Evolutionary conservation across 768 basidiomycete genomes (phyloP), one percentile per base, ranked within the genome.

Genomic region (Peribolospora kevripleyi): DNA sequence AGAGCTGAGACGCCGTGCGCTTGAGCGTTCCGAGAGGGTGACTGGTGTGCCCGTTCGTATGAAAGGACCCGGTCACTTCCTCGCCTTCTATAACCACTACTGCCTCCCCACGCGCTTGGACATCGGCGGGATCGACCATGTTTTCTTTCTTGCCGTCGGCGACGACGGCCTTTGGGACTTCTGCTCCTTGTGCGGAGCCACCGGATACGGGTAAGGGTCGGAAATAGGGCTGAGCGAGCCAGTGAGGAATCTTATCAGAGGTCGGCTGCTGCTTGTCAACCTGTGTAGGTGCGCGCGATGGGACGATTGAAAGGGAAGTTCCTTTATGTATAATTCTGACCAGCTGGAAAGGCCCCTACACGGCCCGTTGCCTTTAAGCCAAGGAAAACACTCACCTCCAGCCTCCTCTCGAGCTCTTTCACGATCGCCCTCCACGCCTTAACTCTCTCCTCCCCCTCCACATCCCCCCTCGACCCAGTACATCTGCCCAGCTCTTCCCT

Each of bases 171-270:
- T 38, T 48, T 41, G 53, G 46, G 5, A 53, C 55, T 37, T 51
- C 37, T 25, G 43, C 6, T 51, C 47, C 9, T 10, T 38, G 8
- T 6, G 40, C 39, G 60, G 62, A 45, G 43, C 8, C 43, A n/a
- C 52, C 3, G 57, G 55, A 25, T 58, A 53, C 6, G 45, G 54
- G n/a, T 8, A 41, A 56, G 50, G 75, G 73, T 6, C 80, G 70
- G 58, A 81, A 72, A 61, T 81, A 77, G 1, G 82, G 82, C 63
- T 85, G 82, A 9, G 75, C 74, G 25, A 80, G 70, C 76, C 80
- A 84, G 61, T 77, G 74, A 0, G 81, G 82, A 5, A 83, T 67
- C 7, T 40, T 42, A 40, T 58, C 58, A 55, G 39, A 50, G 48
- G 3, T 38, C 11, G 39, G 60, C 52, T 11, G 7, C 25, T 52